These are phyloP conservation scores for Teratosphaeriaceae sp. DNA, from an alignment of 2,329 filamentous ascomycete species.

Conservation along the genomic window DNA sequence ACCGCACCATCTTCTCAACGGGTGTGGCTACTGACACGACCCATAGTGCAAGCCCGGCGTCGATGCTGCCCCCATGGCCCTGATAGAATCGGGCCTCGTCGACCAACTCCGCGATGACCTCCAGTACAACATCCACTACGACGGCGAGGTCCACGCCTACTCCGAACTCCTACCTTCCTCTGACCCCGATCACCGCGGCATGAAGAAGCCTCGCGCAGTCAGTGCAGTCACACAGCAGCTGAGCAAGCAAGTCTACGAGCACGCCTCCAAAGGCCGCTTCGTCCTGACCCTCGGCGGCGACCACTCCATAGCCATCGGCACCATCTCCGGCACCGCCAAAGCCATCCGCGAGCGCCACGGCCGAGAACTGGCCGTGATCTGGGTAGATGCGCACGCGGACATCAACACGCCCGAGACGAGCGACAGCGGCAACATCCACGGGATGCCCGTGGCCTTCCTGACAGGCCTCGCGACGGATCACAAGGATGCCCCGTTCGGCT, in stretches of 20 bases:
- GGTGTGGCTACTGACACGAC: too few species aligned
- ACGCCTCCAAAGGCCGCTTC: slow-evolving; percentile 75
- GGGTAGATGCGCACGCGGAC: slow-evolving; percentile 97
- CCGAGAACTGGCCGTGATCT: slow-evolving; percentile 88
- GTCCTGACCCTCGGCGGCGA: slow-evolving; percentile 93
- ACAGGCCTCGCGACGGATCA: slow-evolving; percentile 70
- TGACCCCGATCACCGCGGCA: slow-evolving; percentile 78
- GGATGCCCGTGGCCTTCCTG: slow-evolving; percentile 93
- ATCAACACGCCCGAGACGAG: slow-evolving; percentile 95
- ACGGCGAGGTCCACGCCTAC: slow-evolving; percentile 77
- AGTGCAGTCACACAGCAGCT: slow-evolving; percentile 78
- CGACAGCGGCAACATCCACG: slow-evolving; percentile 89
- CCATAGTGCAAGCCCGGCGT: slow-evolving; percentile 79
- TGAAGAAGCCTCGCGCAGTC: slow-evolving; percentile 89
- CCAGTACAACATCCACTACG: slow-evolving; percentile 80
- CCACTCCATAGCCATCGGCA: slow-evolving; percentile 94
- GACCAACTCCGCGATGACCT: slow-evolving; percentile 77
- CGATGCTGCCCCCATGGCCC: slow-evolving; percentile 79
- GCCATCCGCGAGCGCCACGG: slow-evolving; percentile 76
- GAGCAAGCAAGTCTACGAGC: slow-evolving; percentile 76
- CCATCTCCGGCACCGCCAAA: slow-evolving; percentile 78
- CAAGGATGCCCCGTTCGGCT: slow-evolving; percentile 72
- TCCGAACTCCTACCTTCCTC: slow-evolving; percentile 60
- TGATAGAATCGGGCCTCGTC: slow-evolving; percentile 84
- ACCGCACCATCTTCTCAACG: too few species aligned